Percentiles rank a stretch among this genome's conserved stretches.
phyloP scores from a whole-genome alignment of 2,329 filamentous ascomycete species.

The Gyromitra esculenta region DNA sequence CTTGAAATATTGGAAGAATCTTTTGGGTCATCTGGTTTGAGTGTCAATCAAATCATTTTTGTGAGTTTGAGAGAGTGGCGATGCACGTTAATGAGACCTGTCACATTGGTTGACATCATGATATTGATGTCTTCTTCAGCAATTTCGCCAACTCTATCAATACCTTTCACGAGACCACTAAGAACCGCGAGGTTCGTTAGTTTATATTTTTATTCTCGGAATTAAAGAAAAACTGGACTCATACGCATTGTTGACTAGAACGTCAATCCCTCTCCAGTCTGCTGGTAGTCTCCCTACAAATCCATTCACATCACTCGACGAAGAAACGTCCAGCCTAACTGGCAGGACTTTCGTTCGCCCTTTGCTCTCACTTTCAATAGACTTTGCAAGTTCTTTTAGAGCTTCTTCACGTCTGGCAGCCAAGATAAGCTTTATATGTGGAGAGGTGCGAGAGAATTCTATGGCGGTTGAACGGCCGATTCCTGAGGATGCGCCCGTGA shows the following conservation, averaged over 20 bases:
- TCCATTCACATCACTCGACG: constrained; percentile 74
- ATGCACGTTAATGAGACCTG: constrained; percentile 79
- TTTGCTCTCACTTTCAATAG: constrained; percentile 80
- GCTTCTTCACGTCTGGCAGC: constrained; percentile 86
- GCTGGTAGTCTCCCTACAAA: constrained; percentile 80
- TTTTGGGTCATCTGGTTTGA: constrained; percentile 79
- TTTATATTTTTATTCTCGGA: background rate
- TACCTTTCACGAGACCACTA: constrained; percentile 87
- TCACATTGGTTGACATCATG: constrained; percentile 95
- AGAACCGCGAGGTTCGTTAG: constrained; percentile 9
- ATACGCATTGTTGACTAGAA: constrained; percentile 96
- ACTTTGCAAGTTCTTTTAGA: constrained; percentile 76
- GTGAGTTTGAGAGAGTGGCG: background rate
- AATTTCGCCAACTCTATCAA: constrained; percentile 86
- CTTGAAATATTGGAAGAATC: constrained; percentile 82
- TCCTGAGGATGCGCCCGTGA: constrained; percentile 92
- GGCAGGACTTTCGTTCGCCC: constrained; percentile 82
- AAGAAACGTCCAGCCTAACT: constrained; percentile 87
- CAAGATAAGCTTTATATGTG: constrained; percentile 82
- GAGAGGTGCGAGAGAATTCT: constrained; percentile 89
- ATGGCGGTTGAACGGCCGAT: constrained; percentile 86
- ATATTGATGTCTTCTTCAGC: constrained; percentile 79
- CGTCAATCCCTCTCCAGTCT: constrained; percentile 84
- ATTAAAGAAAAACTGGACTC: constrained; percentile 59
- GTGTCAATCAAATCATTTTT: constrained; percentile 26